Conservation (phyloP, 345 rosid genomes). For the Eucalyptus erythrocorys region DNA sequence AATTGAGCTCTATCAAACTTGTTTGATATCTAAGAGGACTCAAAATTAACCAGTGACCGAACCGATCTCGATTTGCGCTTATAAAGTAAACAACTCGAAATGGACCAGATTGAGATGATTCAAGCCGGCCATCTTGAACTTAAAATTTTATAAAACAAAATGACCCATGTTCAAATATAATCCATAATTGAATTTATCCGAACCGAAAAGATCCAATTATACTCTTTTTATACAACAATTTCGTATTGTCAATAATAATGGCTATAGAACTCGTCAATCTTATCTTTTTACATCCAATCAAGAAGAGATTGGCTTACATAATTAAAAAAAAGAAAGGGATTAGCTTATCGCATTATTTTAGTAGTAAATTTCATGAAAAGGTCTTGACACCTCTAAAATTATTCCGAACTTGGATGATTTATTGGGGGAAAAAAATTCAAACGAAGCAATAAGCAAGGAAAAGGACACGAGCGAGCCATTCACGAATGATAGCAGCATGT, state of each 20-base stretch:
- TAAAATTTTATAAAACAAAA: not conserved
- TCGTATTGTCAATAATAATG: not conserved
- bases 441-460: not conserved
- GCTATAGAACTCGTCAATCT: not conserved
- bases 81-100: not conserved
- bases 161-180: not conserved
- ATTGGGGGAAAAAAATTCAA: not conserved
- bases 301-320: not conserved
- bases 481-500: not conserved
- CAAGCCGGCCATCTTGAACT: not conserved
- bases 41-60: not conserved
- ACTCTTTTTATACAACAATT: not conserved
- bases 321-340: not conserved
- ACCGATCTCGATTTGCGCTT: fast-evolving
- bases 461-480: not conserved
- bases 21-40: not conserved
- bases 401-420: not conserved
- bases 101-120: fast-evolving
- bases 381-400: not conserved
- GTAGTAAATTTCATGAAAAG: not conserved
- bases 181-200: fast-evolving
- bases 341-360: not conserved
- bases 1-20: not conserved
- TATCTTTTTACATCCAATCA: not conserved
- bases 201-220: not conserved